Evolutionary conservation across 805 yeast species (phyloP).

Genomic region (Zygotorulaspora florentina): DNA sequence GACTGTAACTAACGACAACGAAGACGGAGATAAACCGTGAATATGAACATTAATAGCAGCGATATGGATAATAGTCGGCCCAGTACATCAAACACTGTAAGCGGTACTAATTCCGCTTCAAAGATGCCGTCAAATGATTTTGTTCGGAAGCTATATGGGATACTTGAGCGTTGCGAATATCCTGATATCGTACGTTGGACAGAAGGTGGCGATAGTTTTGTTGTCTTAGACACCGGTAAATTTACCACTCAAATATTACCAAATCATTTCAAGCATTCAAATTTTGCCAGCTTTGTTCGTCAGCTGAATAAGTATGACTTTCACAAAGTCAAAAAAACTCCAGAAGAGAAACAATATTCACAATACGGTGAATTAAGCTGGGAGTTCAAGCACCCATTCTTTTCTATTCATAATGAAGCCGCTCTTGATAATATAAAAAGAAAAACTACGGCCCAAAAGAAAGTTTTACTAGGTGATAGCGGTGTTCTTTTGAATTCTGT

Average conservation of each 20-base stretch:
- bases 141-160: conserved; percentile 72
- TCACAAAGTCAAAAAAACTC: conserved; percentile 82
- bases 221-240: conserved; percentile 84
- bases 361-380: conserved; percentile 78
- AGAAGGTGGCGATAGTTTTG: conserved; percentile 75
- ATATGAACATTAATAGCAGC: conserved; percentile 13
- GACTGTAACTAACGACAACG: no score
- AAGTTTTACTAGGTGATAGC: conserved; percentile 30
- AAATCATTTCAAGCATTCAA: conserved; percentile 88
- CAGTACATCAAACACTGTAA: conserved; percentile 7
- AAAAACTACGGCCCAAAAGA: conserved; percentile 62
- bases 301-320: conserved; percentile 96
- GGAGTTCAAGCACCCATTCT: conserved; percentile 94
- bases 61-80: conserved; percentile 14
- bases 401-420: conserved; percentile 68
- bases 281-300: conserved; percentile 91
- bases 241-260: conserved; percentile 88
- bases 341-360: conserved; percentile 51
- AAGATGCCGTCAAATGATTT: conserved; percentile 63
- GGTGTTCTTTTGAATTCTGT: conserved; percentile 13
- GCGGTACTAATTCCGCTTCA: conserved; percentile 4
- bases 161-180: conserved; percentile 80
- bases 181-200: conserved; percentile 82
- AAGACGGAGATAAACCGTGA: not conserved
- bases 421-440: conserved; percentile 83